Base-by-base conservation (phyloP, 257 asterid species). In the Plantago elongata region DNA sequence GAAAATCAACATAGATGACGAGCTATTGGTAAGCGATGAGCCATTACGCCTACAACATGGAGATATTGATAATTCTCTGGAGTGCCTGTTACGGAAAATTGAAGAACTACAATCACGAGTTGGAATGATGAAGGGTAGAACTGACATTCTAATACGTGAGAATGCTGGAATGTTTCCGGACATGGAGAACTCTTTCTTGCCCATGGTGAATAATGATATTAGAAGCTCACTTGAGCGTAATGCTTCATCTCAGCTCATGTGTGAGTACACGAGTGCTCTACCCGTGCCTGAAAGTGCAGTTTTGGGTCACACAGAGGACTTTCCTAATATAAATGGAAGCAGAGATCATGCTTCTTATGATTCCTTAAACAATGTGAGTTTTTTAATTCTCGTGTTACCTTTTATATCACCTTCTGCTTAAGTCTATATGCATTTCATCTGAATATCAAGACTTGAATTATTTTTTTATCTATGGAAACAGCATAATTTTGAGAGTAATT, bases 231-330 rank as follows among this genome's bases (percentile, higher is more conserved):
- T 77, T 49, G 79, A 30, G 67, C 46, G 62, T 61, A 72, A 69
- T 70, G 61, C 65, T 47, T 61, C 84, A 57, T 79, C 92, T 56
- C 85, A 78, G 77, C 81, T 77, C 60, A 73, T 74, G 34, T 64
- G 80, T 3, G 79, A 72, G 72, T 75, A 72, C 58, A 76, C 67
- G 73, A 73, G 74, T 37, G 74, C 61, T 29, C 47, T 43, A 64
- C 65, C 60, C 60, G 69, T 66, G 66, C 78, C 81, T 67, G 75
- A 73, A 73, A 58, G 67, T 77, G 78, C 80, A 74, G 71, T 45
- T 40, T 63, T 78, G 55, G 75, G 74, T 64, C 81, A 68, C 44
- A 73, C 66, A 38, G 76, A 62, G 7, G 75, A 29, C 54, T 54
- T 34, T 56, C 72, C 64, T 5, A 58, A 62, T 38, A 47, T 62